Conservation (phyloP, 495 filamentous ascomycete species). For the Hamigera avellanea region DNA sequence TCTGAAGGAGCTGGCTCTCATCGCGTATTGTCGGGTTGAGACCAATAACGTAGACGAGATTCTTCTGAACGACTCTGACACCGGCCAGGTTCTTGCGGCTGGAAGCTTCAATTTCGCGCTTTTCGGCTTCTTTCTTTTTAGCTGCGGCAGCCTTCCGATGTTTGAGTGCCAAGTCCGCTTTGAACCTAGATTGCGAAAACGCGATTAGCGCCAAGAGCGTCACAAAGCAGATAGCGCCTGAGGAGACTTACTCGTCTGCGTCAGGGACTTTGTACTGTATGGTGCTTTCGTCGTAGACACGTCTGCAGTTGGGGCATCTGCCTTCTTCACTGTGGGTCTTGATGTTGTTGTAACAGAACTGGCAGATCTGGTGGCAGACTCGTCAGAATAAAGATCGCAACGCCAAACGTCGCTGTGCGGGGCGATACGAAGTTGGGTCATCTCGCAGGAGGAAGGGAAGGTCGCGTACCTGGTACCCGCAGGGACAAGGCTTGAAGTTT, state of each 20-base stretch:
- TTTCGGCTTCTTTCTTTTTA: slow-evolving; percentile 89
- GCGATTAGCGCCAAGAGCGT: slow-evolving; percentile 12
- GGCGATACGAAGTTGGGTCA: no score
- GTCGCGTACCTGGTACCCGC: slow-evolving; percentile 81
- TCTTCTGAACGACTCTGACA: slow-evolving; percentile 93
- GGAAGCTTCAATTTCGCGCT: slow-evolving; percentile 86
- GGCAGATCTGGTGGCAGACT: slow-evolving; percentile 62
- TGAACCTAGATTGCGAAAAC: slow-evolving; percentile 40
- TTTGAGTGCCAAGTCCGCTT: slow-evolving; percentile 79
- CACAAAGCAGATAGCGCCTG: slow-evolving; percentile 2
- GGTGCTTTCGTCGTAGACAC: slow-evolving; percentile 89
- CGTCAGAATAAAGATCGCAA: neutral
- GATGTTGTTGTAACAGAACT: slow-evolving; percentile 99
- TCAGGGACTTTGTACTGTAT: slow-evolving; percentile 93
- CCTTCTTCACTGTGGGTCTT: slow-evolving; percentile 85
- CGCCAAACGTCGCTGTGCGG: no score
- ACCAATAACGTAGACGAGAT: slow-evolving; percentile 95
- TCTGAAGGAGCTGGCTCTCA: slow-evolving; percentile 72
- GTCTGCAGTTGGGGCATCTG: slow-evolving; percentile 88
- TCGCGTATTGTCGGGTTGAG: slow-evolving; percentile 83
- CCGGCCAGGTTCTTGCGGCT: slow-evolving; percentile 92
- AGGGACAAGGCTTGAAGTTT: slow-evolving; percentile 95
- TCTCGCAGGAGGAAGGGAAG: neutral
- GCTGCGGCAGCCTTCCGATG: slow-evolving; percentile 84
- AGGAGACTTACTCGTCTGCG: slow-evolving; percentile 65